A percentile compares a stretch with the other conserved stretches of the same genome.
These are phyloP conservation scores for Aspergillus cavernicola DNA, from an alignment of 495 filamentous ascomycete species.

Conservation along the genomic window DNA sequence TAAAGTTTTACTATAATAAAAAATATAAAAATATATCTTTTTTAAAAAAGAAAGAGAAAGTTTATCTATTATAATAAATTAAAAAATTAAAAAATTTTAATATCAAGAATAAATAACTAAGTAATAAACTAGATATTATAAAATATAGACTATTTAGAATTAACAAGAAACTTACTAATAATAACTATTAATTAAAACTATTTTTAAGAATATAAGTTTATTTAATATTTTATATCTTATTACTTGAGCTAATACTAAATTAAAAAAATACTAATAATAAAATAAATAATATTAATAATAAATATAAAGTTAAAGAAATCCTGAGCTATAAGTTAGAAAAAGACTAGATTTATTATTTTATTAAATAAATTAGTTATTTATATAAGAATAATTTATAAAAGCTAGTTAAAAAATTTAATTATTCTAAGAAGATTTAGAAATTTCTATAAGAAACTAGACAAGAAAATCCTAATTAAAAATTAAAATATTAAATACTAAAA, in stretches of 20 bases:
- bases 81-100: not conserved
- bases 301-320: constrained; percentile 4
- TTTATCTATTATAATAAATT: constrained; percentile 8
- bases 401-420: not conserved
- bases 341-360: not conserved
- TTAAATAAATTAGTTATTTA: constrained; percentile 3
- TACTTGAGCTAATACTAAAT: not conserved
- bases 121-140: constrained; percentile 1
- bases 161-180: constrained; percentile 1
- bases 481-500: constrained; percentile 2
- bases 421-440: not conserved
- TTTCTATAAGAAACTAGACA: not conserved
- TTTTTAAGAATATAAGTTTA: constrained; percentile 2
- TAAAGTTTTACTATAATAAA: no score
- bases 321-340: not conserved
- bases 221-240: not conserved
- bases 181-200: not conserved
- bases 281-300: not conserved
- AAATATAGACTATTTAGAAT: constrained; percentile 9
- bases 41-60: not conserved
- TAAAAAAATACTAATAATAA: not conserved
- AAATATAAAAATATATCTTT: not conserved
- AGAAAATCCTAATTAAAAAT: not conserved
- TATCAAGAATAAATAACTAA: not conserved
- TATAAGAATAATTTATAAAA: not conserved